Conservation (phyloP, 441 rosid genomes). For the Brassica hybrid region DNA sequence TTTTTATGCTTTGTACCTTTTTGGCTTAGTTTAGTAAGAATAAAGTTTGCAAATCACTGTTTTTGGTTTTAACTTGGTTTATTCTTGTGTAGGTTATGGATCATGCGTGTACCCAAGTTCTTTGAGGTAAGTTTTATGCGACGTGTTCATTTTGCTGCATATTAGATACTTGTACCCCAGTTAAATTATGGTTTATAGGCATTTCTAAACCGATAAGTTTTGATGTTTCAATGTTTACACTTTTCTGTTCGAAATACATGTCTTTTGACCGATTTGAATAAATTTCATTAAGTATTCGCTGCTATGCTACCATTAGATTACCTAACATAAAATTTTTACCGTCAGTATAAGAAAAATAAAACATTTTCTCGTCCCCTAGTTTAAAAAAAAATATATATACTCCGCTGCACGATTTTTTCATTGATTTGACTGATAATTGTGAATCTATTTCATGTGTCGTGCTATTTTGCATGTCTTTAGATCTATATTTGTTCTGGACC, state of each 20-base stretch:
- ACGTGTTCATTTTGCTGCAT: slow-evolving; percentile 4
- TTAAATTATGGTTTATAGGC: not conserved
- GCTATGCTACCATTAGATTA: slow-evolving; percentile 2
- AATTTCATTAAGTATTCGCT: not conserved
- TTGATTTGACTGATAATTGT: slow-evolving; percentile 24
- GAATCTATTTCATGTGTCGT: slow-evolving; percentile 21
- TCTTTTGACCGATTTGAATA: not conserved
- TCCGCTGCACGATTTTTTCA: slow-evolving; percentile 16
- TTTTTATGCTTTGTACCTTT: not conserved
- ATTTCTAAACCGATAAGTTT: not conserved
- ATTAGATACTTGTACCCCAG: not conserved
- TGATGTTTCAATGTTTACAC: not conserved
- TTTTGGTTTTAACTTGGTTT: not conserved
- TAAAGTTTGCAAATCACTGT: not conserved
- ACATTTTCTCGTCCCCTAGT: not conserved
- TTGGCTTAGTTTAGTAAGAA: not conserved
- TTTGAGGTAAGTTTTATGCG: slow-evolving; percentile 49
- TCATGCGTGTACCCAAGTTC: slow-evolving; percentile 91
- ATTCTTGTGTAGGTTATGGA: slow-evolving; percentile 70
- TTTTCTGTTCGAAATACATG: slow-evolving; percentile 1
- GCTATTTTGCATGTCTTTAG: slow-evolving; percentile 30
- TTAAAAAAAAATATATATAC: not conserved
- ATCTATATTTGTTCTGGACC: slow-evolving; percentile 7
- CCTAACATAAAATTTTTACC: not conserved
- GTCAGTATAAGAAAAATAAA: not conserved